phyloP scores from a whole-genome alignment of 2,329 filamentous ascomycete genomes.

The Fusarium guadeloupense region DNA sequence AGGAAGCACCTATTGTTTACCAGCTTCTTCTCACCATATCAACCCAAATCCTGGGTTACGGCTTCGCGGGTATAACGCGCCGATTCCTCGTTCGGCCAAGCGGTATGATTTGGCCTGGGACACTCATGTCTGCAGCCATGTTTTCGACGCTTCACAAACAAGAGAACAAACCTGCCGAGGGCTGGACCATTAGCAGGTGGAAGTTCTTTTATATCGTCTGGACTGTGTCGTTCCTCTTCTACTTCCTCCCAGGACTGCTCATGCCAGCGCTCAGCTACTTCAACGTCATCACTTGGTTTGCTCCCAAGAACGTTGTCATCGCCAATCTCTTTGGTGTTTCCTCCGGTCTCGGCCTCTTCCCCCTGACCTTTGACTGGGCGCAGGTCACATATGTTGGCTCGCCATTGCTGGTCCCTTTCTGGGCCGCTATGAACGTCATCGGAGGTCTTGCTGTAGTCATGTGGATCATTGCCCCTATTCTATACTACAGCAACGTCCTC shows the following conservation, averaged over 20 bases:
- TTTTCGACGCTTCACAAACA: conserved; percentile 87
- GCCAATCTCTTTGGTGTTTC: conserved; percentile 87
- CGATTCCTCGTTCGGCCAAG: conserved; percentile 85
- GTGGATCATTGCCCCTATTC: conserved; percentile 82
- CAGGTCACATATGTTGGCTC: conserved; percentile 91
- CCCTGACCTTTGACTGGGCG: conserved; percentile 90
- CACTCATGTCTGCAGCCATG: conserved; percentile 88
- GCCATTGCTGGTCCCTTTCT: conserved; percentile 83
- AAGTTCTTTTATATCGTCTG: conserved; percentile 84
- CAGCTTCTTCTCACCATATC: conserved; percentile 85
- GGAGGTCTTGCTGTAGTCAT: conserved; percentile 82
- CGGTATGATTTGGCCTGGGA: conserved; percentile 92
- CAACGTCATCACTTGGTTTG: conserved; percentile 88
- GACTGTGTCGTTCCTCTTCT: conserved; percentile 77
- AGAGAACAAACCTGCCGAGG: conserved; percentile 81
- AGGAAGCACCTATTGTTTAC: conserved; percentile 78
- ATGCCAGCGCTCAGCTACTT: conserved; percentile 90
- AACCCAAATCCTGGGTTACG: conserved; percentile 86
- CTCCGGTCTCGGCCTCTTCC: conserved; percentile 85
- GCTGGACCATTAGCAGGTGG: conserved; percentile 84
- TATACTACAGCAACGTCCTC: conserved; percentile 82
- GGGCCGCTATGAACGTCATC: conserved; percentile 86
- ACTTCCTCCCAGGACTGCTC: conserved; percentile 84
- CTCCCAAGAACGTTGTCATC: conserved; percentile 84
- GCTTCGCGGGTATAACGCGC: conserved; percentile 83